phyloP scores from a whole-genome alignment of 768 basidiomycete species.

The Boletus rubescentipes region DNA sequence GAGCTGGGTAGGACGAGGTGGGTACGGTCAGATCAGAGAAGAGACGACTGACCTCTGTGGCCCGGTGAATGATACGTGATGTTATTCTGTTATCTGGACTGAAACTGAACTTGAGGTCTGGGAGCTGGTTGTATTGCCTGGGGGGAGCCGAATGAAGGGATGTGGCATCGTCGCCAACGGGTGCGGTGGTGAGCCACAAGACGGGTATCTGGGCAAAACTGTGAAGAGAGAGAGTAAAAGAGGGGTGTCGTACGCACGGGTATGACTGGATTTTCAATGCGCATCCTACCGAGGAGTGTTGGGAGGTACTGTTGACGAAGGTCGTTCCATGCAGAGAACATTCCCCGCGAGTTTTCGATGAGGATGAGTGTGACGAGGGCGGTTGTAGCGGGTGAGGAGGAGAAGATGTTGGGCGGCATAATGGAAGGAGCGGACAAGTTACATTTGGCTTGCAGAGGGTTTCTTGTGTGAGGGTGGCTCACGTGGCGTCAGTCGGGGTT shows the following conservation, averaged over 20 bases:
- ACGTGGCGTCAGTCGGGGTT: slow-evolving; percentile 23
- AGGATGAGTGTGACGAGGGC: slow-evolving; percentile 43
- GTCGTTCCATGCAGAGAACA: slow-evolving; percentile 47
- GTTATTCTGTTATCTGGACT: slow-evolving; percentile 46
- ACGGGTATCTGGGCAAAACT: slow-evolving; percentile 31
- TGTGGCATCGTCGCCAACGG: slow-evolving; percentile 32
- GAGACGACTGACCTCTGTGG: slow-evolving; percentile 42
- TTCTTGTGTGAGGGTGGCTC: slow-evolving; percentile 1
- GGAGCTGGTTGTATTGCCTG: slow-evolving; percentile 42
- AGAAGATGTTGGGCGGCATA: slow-evolving; percentile 21
- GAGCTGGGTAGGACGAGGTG: slow-evolving; percentile 14
- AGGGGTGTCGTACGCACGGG: slow-evolving; percentile 37
- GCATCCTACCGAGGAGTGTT: slow-evolving; percentile 42
- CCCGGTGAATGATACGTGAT: slow-evolving; percentile 40
- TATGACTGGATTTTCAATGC: slow-evolving; percentile 37
- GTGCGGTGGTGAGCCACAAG: slow-evolving; percentile 47
- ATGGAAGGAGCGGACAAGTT: slow-evolving; percentile 1
- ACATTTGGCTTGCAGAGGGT: slow-evolving; percentile 3
- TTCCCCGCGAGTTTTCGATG: slow-evolving; percentile 54
- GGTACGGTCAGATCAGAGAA: neutral
- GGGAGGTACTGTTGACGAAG: slow-evolving; percentile 48
- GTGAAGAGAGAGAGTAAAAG: neutral
- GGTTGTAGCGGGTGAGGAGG: slow-evolving; percentile 12
- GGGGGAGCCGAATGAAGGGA: slow-evolving; percentile 28
- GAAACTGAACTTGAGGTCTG: slow-evolving; percentile 43